phyloP scores from a whole-genome alignment of 2,329 filamentous ascomycete genomes.

The Colletotrichum sp. region DNA sequence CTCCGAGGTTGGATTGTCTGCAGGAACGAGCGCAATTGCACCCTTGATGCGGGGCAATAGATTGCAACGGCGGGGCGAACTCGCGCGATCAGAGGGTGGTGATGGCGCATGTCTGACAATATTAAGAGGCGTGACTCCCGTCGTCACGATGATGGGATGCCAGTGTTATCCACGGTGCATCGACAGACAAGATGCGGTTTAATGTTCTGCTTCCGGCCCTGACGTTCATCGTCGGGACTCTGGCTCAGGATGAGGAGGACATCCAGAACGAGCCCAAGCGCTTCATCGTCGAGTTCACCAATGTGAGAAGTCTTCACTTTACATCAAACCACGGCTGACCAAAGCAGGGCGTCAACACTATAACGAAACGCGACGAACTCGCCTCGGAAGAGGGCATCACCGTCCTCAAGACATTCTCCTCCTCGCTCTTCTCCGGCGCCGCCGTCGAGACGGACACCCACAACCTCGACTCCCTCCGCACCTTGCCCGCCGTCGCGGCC shows the following conservation, averaged over 20 bases:
- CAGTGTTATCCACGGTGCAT: too few relatives aligned
- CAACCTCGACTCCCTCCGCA: slow-evolving; percentile 9
- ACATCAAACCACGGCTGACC: background rate
- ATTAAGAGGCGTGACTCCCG: background rate
- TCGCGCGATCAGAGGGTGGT: background rate
- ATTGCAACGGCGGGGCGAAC: background rate
- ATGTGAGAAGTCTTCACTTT: background rate
- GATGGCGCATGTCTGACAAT: background rate
- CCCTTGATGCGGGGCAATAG: background rate
- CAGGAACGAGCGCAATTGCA: background rate
- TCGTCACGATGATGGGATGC: background rate
- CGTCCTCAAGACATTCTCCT: slow-evolving; percentile 13
- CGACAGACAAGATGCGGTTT: background rate
- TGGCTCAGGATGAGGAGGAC: background rate
- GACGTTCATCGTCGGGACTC: background rate
- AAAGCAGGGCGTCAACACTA: background rate
- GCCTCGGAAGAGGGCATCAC: background rate
- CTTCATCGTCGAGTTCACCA: slow-evolving; percentile 18
- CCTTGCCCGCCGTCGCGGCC: background rate
- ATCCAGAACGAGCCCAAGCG: background rate
- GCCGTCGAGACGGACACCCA: slow-evolving; percentile 11
- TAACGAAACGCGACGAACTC: slow-evolving; percentile 4
- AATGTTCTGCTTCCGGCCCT: background rate
- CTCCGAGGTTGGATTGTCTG: slow-evolving; percentile 2
- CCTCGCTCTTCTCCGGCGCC: slow-evolving; percentile 17